Base-by-base conservation (phyloP, 2,329 filamentous ascomycete species). In the Fusarium annulatum region DNA sequence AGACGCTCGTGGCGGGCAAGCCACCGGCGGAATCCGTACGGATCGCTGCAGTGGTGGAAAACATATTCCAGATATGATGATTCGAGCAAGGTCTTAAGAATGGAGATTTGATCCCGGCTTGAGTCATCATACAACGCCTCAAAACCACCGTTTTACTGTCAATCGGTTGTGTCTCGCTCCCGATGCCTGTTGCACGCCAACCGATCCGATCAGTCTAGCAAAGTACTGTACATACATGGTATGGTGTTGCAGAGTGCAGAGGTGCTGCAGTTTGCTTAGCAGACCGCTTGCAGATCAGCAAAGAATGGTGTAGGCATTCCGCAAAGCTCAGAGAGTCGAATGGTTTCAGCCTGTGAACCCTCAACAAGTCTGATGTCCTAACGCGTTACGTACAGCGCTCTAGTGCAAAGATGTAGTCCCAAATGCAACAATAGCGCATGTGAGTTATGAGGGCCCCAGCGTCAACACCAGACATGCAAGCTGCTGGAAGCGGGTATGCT, bases 201-300 rank as follows among this genome's bases (percentile, higher is more conserved):
- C 36, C 52, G 42, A 60, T 67, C 58, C 64, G 42, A 62, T 49
- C 63, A 71, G 57, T 52, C 52, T 41, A 65, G 26, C 36, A 58
- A 38, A 61, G 46, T 62, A 66, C 30, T 45, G 36, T 42, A 46
- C 51, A 48, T 48, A 64, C 28, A 49, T 19, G n/a, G 18, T 30
- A 43, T 38, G n/a, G 42, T 52, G 38, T 52, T 41, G 45, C 57
- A 57, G 46, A 42, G 61, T 73, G 73, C 65, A 71, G 66, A 77
- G 64, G 65, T 70, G 63, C 53, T 66, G 58, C 52, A 43, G 45
- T 60, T 60, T 46, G 67, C 71, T 61, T 60, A 41, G 62, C 68
- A 76, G 68, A 74, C 75, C 70, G 74, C 75, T 70, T 69, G 67
- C 63, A 74, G 71, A 77, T 71, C 73, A 74, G 71, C 65, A 71